phyloP scores from a whole-genome alignment of 768 basidiomycete genomes.

The Roridomyces roridus region DNA sequence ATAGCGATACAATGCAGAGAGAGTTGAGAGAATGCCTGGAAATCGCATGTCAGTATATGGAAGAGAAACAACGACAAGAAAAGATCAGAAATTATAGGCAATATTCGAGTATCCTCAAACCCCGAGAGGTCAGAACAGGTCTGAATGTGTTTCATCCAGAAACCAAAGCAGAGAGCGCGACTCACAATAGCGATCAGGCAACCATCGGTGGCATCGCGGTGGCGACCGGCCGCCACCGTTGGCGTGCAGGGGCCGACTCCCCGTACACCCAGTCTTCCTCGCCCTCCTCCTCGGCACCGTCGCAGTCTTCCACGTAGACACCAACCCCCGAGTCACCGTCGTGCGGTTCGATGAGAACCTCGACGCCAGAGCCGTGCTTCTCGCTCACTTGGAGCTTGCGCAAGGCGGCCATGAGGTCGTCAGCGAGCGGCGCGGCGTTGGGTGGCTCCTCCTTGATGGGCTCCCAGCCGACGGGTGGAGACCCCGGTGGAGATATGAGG shows the following conservation, averaged over 20 bases:
- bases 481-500: slow-evolving; percentile 96
- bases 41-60: background rate
- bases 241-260: slow-evolving; percentile 55
- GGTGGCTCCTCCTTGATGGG: slow-evolving; percentile 49
- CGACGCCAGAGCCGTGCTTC: slow-evolving; percentile 43
- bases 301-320: slow-evolving; percentile 81
- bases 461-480: slow-evolving; percentile 97
- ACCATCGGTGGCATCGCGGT: slow-evolving; percentile 61
- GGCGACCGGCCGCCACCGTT: slow-evolving; percentile 56
- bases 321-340: slow-evolving; percentile 72
- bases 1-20: slow-evolving; percentile 8
- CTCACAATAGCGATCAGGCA: slow-evolving; percentile 32
- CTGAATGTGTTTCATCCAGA: slow-evolving; percentile 70
- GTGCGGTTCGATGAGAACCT: slow-evolving; percentile 70
- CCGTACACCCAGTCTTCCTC: slow-evolving; percentile 73
- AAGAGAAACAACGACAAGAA: background rate
- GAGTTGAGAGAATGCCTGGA: background rate
- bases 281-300: slow-evolving; percentile 38
- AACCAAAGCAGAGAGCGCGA: slow-evolving; percentile 23
- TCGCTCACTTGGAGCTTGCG: slow-evolving; percentile 57
- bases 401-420: slow-evolving; percentile 19
- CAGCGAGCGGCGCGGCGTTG: slow-evolving; percentile 15
- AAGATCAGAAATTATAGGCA: slow-evolving; percentile 55
- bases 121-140: slow-evolving; percentile 67
- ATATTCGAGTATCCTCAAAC: slow-evolving; percentile 61